Conservation (phyloP, 2,329 filamentous ascomycete genomes). For the Hawksworthiomyces lignivorus region DNA sequence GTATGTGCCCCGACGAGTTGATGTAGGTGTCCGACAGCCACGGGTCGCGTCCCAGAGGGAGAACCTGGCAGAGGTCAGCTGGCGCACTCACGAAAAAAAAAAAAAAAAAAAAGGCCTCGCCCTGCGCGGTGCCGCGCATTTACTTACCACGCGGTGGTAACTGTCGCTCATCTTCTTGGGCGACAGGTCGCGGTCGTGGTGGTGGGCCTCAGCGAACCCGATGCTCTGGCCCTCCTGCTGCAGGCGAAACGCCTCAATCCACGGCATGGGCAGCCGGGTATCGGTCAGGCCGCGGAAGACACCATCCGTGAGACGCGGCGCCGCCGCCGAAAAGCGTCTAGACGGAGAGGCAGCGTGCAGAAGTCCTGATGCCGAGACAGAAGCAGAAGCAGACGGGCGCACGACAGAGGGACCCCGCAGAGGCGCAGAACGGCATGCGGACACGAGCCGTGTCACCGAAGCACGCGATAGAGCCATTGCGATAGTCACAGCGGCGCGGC, state of each 20-base stretch:
- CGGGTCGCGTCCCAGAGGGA: conserved; percentile 65
- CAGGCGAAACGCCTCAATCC: conserved; percentile 58
- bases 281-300: conserved; percentile 30
- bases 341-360: no score
- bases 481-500: no score
- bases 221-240: conserved; percentile 36
- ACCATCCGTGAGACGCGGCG: conserved; percentile 23
- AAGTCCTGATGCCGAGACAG: no score
- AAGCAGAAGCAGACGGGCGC: no score
- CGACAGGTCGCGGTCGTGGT: conserved; percentile 45
- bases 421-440: no score
- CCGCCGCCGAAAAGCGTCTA: conserved; percentile 6
- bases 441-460: no score
- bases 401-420: no score
- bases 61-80: no score
- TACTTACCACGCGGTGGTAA: conserved; percentile 54
- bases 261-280: conserved; percentile 42
- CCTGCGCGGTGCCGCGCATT: no score
- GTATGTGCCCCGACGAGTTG: conserved; percentile 67
- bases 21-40: conserved; percentile 74
- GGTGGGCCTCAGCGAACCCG: conserved; percentile 17
- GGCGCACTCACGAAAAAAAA: no score
- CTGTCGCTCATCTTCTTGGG: conserved; percentile 66
- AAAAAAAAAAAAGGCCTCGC: no score
- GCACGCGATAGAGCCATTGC: no score